Percentiles rank a stretch among this genome's conserved stretches.
phyloP scores from a whole-genome alignment of 768 basidiomycete genomes.

The Boletus rubropictus region DNA sequence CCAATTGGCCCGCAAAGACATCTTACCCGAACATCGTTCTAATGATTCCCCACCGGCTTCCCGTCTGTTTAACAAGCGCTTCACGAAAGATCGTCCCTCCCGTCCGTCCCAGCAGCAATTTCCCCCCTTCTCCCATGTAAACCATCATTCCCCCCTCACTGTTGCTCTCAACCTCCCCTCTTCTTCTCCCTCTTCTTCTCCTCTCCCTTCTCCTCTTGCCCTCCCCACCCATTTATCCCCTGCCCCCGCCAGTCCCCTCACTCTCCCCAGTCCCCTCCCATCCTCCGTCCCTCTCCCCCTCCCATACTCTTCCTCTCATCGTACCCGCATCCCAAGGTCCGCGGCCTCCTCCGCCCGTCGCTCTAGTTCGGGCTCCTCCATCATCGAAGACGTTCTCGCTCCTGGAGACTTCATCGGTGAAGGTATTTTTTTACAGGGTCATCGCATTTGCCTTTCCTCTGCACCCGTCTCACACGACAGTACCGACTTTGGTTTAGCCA shows the following conservation, averaged over 20 bases:
- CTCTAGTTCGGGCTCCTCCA: conserved; percentile 29
- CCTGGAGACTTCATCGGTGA: conserved; percentile 73
- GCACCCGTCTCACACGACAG: conserved; percentile 29
- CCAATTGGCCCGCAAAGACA: conserved; percentile 29
- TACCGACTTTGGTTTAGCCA: conserved; percentile 45
- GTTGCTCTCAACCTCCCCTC: conserved; percentile 5
- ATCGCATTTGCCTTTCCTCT: conserved; percentile 55
- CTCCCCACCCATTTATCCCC: conserved; percentile 30
- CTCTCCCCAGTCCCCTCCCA: conserved; percentile 33
- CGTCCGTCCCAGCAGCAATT: conserved; percentile 16
- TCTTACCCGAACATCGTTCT: conserved; percentile 23
- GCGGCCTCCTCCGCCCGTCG: conserved; percentile 28
- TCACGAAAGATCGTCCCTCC: conserved; percentile 28
- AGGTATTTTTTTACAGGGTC: conserved; percentile 59
- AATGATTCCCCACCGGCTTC: conserved; percentile 25
- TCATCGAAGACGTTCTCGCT: conserved; percentile 49
- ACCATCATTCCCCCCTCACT: conserved; percentile 15
- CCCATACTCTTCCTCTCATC: conserved; percentile 31
- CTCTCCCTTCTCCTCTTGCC: conserved; percentile 23
- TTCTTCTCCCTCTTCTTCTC: conserved; percentile 7
- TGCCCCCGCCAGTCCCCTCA: conserved; percentile 27
- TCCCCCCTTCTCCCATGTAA: conserved; percentile 1
- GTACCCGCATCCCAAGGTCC: conserved; percentile 34
- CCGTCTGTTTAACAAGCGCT: conserved; percentile 32
- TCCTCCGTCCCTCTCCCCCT: conserved; percentile 27